phyloP scores from a whole-genome alignment of 2,329 filamentous ascomycete genomes.

The Incumbomyces delicatus region DNA sequence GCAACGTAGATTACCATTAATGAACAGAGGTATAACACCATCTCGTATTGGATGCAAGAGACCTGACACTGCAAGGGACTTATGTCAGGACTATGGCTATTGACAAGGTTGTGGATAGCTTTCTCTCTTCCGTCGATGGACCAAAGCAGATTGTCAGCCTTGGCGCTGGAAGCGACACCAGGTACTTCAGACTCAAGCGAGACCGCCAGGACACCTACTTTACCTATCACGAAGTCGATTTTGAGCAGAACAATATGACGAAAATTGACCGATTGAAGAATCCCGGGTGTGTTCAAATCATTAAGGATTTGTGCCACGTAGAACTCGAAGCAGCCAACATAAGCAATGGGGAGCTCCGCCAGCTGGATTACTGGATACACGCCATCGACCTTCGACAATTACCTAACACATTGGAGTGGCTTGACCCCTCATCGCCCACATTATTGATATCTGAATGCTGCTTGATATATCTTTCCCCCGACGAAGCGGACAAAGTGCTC shows the following conservation, averaged over 20 bases:
- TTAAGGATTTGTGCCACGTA: constrained; percentile 24
- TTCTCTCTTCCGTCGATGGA: constrained; percentile 33
- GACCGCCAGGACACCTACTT: constrained; percentile 35
- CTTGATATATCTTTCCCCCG: constrained; percentile 70
- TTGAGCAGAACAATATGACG: constrained; percentile 58
- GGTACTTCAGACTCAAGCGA: constrained; percentile 59
- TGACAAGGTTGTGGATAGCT: constrained; percentile 63
- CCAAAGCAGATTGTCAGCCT: constrained; percentile 73
- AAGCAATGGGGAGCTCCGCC: constrained; percentile 32
- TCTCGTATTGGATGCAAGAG: not conserved
- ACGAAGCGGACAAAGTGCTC: constrained; percentile 55
- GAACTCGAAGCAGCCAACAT: constrained; percentile 26
- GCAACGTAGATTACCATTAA: constrained; percentile 70
- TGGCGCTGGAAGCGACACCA: constrained; percentile 87
- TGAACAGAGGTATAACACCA: constrained; percentile 66
- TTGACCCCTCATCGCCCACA: constrained; percentile 56
- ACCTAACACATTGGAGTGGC: constrained; percentile 29
- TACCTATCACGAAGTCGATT: constrained; percentile 88
- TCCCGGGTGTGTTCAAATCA: constrained; percentile 13
- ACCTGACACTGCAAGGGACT: constrained; percentile 52
- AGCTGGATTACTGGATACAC: constrained; percentile 45
- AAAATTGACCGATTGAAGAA: constrained; percentile 44
- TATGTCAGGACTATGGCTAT: constrained; percentile 81
- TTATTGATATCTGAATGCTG: constrained; percentile 91
- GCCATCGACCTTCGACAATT: constrained; percentile 62